A percentile compares a stretch with the other conserved stretches of the same genome.
phyloP scores from a whole-genome alignment of 257 asterid species.

The Verbascum thapsus region DNA sequence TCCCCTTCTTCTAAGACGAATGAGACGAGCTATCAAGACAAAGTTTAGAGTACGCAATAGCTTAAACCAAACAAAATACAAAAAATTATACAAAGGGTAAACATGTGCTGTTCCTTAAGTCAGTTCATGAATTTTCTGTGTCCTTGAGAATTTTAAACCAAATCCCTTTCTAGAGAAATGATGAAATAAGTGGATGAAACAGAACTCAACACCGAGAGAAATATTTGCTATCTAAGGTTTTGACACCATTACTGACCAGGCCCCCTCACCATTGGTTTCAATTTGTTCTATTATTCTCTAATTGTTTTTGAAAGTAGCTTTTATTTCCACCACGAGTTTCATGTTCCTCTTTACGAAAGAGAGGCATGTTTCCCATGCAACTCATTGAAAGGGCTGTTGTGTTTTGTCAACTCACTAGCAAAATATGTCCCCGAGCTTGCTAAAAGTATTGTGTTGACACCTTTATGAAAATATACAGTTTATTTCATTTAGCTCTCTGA shows the following conservation, averaged over 20 bases:
- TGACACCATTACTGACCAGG: neutral
- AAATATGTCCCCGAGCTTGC: neutral
- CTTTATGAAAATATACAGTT: neutral
- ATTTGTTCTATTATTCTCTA: constrained; percentile 11
- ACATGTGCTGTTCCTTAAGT: neutral
- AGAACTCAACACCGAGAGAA: constrained; percentile 4
- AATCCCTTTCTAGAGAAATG: constrained; percentile 1
- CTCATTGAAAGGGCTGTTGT: neutral
- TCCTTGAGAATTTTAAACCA: constrained; percentile 8
- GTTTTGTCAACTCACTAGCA: neutral
- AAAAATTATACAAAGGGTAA: neutral
- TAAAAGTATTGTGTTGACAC: neutral
- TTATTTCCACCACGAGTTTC: neutral
- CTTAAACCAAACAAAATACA: constrained; percentile 5
- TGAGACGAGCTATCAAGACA: constrained; percentile 2
- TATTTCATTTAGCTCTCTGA: constrained; percentile 17
- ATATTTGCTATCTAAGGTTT: neutral
- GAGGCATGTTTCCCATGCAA: neutral
- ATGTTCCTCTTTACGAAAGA: neutral
- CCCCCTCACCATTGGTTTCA: constrained; percentile 7
- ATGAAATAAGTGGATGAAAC: neutral
- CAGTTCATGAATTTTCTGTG: neutral
- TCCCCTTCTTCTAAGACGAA: neutral
- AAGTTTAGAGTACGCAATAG: constrained; percentile 12
- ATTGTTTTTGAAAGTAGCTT: neutral